phyloP scores from a whole-genome alignment of 2,329 filamentous ascomycete genomes.

The Coniosporium uncinatum region DNA sequence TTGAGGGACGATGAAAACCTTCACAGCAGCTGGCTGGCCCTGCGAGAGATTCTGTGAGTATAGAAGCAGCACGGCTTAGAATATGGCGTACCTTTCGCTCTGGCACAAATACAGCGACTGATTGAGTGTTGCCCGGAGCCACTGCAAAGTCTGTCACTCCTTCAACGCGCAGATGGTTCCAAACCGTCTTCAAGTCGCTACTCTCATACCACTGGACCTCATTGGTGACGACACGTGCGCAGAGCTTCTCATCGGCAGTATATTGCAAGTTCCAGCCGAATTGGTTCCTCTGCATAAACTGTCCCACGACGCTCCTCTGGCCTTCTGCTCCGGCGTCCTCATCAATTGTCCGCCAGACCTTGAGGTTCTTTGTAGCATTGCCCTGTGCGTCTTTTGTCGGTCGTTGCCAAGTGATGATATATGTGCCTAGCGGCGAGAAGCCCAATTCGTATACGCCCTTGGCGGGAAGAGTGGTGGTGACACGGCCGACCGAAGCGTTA shows the following conservation, averaged over 20 bases:
- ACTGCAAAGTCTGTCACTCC: conserved; percentile 87
- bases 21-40: conserved; percentile 91
- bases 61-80: background rate
- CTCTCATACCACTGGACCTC: conserved; percentile 98
- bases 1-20: conserved; percentile 89
- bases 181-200: conserved; percentile 76
- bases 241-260: conserved; percentile 88
- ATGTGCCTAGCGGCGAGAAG: conserved; percentile 90
- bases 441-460: conserved; percentile 89
- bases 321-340: conserved; percentile 53
- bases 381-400: conserved; percentile 89
- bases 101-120: conserved; percentile 90
- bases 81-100: conserved; percentile 75
- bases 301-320: conserved; percentile 68
- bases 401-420: conserved; percentile 95
- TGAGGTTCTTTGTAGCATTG: conserved; percentile 92
- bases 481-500: conserved; percentile 71
- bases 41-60: conserved; percentile 28
- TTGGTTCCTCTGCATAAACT: conserved; percentile 94
- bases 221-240: conserved; percentile 90
- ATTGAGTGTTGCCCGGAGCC: conserved; percentile 83
- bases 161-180: conserved; percentile 94
- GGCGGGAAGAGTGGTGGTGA: conserved; percentile 70
- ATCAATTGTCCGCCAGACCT: conserved; percentile 87
- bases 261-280: conserved; percentile 98